Evolutionary conservation across 78 protist genomes (phyloP).

Genomic region (Fonticula alba): DNA sequence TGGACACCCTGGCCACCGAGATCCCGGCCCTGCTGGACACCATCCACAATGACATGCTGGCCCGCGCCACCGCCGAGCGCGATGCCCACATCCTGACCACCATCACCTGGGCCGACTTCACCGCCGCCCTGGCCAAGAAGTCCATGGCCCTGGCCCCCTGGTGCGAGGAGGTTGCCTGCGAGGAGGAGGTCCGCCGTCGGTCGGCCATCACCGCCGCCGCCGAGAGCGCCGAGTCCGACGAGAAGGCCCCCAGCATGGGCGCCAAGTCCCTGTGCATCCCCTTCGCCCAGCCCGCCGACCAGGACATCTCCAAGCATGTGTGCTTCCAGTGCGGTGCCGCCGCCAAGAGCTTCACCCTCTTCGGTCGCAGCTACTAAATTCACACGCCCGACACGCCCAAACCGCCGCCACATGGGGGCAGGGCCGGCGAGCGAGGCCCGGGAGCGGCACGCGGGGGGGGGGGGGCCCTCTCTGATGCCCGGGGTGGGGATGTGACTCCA

Average conservation of each 20-base stretch:
- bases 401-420: no score
- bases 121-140: conserved; percentile 38
- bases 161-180: conserved; percentile 57
- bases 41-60: conserved; percentile 51
- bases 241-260: conserved; percentile 34
- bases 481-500: no score
- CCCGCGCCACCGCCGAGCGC: conserved; percentile 30
- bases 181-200: conserved; percentile 54
- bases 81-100: conserved; percentile 20
- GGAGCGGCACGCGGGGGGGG: no score
- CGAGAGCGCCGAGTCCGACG: neutral
- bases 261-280: conserved; percentile 84
- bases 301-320: neutral
- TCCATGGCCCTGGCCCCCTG: conserved; percentile 47
- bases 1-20: neutral
- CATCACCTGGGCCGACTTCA: conserved; percentile 49
- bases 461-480: no score
- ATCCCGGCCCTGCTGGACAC: conserved; percentile 19
- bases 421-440: no score
- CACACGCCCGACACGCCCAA: no score
- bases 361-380: conserved; percentile 16
- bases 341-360: conserved; percentile 5
- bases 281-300: conserved; percentile 24
- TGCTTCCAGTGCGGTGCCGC: conserved; percentile 10
- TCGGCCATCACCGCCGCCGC: neutral